A percentile compares a stretch with the other conserved stretches of the same genome.
Evolutionary conservation across 352 stramenopile genomes (phyloP).

Genomic region (Saprolegnia diclina): DNA sequence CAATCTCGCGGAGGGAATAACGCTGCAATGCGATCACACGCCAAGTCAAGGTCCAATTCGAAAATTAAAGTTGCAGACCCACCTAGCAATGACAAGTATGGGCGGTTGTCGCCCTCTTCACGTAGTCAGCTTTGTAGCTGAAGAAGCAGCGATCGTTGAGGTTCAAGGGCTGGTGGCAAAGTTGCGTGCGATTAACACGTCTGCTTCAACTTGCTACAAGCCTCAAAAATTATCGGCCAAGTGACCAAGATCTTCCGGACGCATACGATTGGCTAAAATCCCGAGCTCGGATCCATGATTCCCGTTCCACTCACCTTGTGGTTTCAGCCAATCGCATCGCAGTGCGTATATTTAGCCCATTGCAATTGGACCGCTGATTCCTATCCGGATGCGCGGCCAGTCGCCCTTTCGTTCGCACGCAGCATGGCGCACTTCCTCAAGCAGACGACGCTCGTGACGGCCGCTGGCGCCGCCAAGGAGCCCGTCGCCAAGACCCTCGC

Average conservation of each 20-base stretch:
- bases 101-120: no score
- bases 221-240: background rate
- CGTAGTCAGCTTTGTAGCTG: no score
- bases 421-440: constrained; percentile 24
- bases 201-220: background rate
- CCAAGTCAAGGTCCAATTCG: no score
- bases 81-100: no score
- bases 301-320: background rate
- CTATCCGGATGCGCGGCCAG: background rate
- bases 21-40: no score
- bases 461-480: constrained; percentile 9
- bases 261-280: constrained; percentile 11
- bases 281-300: background rate
- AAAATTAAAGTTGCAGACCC: no score
- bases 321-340: background rate
- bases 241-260: background rate
- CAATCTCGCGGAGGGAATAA: no score
- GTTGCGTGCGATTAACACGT: background rate
- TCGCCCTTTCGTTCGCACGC: background rate
- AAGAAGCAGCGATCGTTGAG: background rate
- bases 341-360: background rate
- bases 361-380: background rate
- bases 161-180: background rate
- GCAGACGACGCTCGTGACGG: constrained; percentile 7
- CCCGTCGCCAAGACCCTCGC: constrained; percentile 48